Evolutionary conservation across 768 basidiomycete species (phyloP).

Genomic region (Polyporus arcularius): DNA sequence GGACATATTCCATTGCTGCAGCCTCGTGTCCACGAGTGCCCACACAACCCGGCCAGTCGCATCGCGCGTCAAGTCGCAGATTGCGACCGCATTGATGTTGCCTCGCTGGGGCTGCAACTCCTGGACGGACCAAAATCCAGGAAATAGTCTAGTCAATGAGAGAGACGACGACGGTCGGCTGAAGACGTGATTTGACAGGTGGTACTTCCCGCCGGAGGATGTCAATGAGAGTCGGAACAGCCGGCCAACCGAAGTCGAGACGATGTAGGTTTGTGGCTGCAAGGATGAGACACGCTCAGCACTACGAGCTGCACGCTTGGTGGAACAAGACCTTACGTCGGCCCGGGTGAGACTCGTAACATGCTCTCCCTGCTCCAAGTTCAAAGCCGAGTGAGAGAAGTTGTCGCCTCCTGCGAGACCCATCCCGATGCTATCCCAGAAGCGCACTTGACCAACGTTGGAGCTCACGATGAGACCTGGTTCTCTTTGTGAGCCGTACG

Average conservation of each 20-base stretch:
- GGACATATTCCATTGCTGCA: constrained; percentile 73
- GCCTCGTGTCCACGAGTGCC: constrained; percentile 63
- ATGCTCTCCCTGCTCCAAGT: constrained; percentile 54
- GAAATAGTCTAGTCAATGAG: constrained; percentile 44
- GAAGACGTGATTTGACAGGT: constrained; percentile 60
- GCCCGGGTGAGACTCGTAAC: constrained; percentile 68
- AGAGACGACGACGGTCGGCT: constrained; percentile 51
- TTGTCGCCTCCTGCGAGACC: constrained; percentile 81
- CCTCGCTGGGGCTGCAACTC: constrained; percentile 49
- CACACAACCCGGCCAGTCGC: constrained; percentile 59
- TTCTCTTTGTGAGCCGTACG: constrained; percentile 68
- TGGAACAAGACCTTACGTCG: constrained; percentile 47
- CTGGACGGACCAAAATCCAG: constrained; percentile 45
- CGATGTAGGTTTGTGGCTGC: constrained; percentile 66
- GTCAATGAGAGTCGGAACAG: constrained; percentile 66
- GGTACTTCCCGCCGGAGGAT: constrained; percentile 68
- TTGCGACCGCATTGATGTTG: constrained; percentile 65
- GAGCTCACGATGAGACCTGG: constrained; percentile 86
- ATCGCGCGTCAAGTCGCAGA: constrained; percentile 41
- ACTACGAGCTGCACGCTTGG: constrained; percentile 2
- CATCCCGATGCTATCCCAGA: constrained; percentile 88
- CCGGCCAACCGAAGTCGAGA: constrained; percentile 66
- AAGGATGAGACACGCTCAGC: background rate
- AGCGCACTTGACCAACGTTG: constrained; percentile 68
- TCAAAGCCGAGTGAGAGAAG: constrained; percentile 51